Evolutionary conservation across 1,284 basidiomycete genomes (phyloP).

Genomic region (Meripilus lineatus): DNA sequence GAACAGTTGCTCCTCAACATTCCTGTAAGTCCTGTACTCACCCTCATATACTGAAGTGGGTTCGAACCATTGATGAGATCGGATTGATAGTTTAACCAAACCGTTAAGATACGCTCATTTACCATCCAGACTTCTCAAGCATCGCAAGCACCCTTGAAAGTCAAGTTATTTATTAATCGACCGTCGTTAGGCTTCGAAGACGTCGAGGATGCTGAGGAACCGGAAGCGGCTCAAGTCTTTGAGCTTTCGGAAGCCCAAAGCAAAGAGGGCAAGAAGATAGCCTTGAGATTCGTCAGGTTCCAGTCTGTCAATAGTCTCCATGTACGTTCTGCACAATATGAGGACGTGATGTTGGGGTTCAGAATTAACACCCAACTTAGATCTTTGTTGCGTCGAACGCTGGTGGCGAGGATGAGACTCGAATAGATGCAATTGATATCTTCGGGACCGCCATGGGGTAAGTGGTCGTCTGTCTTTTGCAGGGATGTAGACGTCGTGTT

Average conservation of each 20-base stretch:
- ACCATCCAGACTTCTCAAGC: constrained; percentile 48
- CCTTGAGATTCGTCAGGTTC: constrained; percentile 73
- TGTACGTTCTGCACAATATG: constrained; percentile 36
- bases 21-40: constrained; percentile 40
- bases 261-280: constrained; percentile 51
- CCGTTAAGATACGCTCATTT: constrained; percentile 71
- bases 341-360: not conserved
- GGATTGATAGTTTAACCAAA: constrained; percentile 84
- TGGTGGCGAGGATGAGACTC: constrained; percentile 67
- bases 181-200: constrained; percentile 66
- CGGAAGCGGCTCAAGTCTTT: constrained; percentile 50
- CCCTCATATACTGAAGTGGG: not conserved
- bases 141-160: constrained; percentile 54
- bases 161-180: constrained; percentile 69
- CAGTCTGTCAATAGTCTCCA: constrained; percentile 72
- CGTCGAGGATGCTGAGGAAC: constrained; percentile 46
- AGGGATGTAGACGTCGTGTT: too few relatives aligned
- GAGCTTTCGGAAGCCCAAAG: constrained; percentile 47
- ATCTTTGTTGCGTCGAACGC: constrained; percentile 79
- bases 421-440: constrained; percentile 75
- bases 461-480: constrained; percentile 22
- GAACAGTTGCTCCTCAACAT: constrained; percentile 74
- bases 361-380: too few relatives aligned
- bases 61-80: too few relatives aligned
- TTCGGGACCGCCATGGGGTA: constrained; percentile 64